Evolutionary conservation across 257 asterid species (phyloP).

Genomic region (Jacaranda copaia): DNA sequence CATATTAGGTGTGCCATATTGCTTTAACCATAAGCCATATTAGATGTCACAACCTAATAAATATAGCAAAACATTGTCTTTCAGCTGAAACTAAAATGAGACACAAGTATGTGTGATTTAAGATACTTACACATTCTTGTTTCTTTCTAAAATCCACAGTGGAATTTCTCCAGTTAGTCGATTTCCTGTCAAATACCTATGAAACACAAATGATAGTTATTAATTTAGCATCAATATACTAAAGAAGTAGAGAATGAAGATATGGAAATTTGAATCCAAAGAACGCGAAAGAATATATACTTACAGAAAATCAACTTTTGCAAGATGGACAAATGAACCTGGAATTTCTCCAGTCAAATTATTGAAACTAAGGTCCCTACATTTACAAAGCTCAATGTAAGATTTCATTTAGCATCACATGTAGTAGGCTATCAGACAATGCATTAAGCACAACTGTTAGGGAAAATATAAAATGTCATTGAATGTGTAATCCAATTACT

Average conservation of each 20-base stretch:
- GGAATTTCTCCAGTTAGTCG: slow-evolving; percentile 75
- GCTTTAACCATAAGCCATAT: too few species aligned
- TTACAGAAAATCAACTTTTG: slow-evolving; percentile 77
- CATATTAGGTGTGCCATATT: too few species aligned
- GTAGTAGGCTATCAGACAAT: background rate
- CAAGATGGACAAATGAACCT: slow-evolving; percentile 48
- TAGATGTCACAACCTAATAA: too few species aligned
- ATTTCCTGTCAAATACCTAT: slow-evolving; percentile 82
- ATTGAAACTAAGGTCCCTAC: slow-evolving; percentile 89
- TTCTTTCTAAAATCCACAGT: slow-evolving; percentile 66
- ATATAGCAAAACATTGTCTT: too few species aligned
- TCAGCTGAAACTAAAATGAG: too few species aligned
- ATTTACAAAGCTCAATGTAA: slow-evolving; percentile 27
- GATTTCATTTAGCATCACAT: slow-evolving; percentile 16
- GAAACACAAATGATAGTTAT: slow-evolving; percentile 2
- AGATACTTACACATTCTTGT: slow-evolving; percentile 71
- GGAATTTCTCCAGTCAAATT: slow-evolving; percentile 80
- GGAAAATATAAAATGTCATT: background rate
- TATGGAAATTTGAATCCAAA: slow-evolving; percentile 13
- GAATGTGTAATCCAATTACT: background rate
- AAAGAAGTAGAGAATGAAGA: slow-evolving; percentile 12
- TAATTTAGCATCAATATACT: slow-evolving; percentile 19
- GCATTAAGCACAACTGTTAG: background rate
- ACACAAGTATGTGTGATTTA: slow-evolving; percentile 20
- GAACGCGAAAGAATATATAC: slow-evolving; percentile 38